phyloP scores from a whole-genome alignment of 2,329 filamentous ascomycete species.

The Ilyonectria sp. region DNA sequence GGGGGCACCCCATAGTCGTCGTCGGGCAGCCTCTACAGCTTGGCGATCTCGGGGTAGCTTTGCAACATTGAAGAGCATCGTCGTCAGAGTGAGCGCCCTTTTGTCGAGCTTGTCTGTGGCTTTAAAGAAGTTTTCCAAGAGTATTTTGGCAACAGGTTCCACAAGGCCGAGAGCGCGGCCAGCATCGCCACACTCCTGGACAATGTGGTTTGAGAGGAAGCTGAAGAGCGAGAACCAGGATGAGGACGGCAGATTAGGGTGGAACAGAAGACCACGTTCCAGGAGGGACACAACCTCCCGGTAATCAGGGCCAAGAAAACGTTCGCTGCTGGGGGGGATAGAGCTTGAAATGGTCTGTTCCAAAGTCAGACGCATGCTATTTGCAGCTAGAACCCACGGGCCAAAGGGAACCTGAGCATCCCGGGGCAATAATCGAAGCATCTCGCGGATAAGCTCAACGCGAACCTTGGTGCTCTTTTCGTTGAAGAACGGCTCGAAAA shows the following conservation, averaged over 20 bases:
- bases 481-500: slow-evolving; percentile 73
- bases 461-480: slow-evolving; percentile 61
- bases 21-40: slow-evolving; percentile 75
- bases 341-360: slow-evolving; percentile 50
- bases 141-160: slow-evolving; percentile 76
- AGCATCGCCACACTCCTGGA: slow-evolving; percentile 76
- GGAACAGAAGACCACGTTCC: slow-evolving; percentile 69
- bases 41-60: slow-evolving; percentile 72
- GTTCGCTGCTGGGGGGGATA: slow-evolving; percentile 50
- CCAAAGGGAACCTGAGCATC: slow-evolving; percentile 63
- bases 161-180: slow-evolving; percentile 77
- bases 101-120: slow-evolving; percentile 30
- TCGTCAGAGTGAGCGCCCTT: slow-evolving; percentile 54
- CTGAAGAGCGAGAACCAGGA: slow-evolving; percentile 71
- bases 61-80: slow-evolving; percentile 63
- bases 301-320: slow-evolving; percentile 76
- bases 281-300: slow-evolving; percentile 79
- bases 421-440: slow-evolving; percentile 65
- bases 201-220: slow-evolving; percentile 69
- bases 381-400: slow-evolving; percentile 66
- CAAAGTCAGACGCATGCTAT: slow-evolving; percentile 61
- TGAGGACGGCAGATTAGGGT: slow-evolving; percentile 62
- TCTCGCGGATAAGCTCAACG: slow-evolving; percentile 64
- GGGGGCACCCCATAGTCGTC: slow-evolving; percentile 72
- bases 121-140: slow-evolving; percentile 57